Percentiles rank a stretch among this genome's conserved stretches.
Conservation (phyloP, 169 alveolate genomes). For the Eimeria zaria region DNA sequence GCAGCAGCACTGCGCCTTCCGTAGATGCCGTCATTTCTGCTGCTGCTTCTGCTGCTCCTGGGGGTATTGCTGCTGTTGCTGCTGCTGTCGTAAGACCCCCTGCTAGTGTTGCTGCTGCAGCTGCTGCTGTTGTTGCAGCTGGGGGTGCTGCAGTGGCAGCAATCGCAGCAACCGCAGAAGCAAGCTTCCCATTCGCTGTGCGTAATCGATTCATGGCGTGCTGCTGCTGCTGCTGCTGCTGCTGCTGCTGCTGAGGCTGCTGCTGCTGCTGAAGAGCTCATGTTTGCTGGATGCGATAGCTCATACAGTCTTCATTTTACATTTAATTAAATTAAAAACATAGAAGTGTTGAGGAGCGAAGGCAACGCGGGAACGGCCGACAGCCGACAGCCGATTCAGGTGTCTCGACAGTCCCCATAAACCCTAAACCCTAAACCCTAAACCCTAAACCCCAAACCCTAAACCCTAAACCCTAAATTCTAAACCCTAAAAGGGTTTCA, state of each 20-base stretch:
- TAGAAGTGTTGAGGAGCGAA: background rate
- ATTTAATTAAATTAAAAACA: too few species aligned
- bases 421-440: constrained; percentile 50
- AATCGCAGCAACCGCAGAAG: constrained; percentile 2
- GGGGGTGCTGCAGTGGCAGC: constrained; percentile 12
- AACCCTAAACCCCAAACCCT: constrained; percentile 41
- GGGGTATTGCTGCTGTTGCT: background rate
- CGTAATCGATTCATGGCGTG: background rate
- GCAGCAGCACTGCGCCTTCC: background rate
- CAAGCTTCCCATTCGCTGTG: background rate
- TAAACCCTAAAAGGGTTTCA: background rate
- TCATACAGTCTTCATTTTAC: background rate
- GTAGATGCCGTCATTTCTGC: background rate
- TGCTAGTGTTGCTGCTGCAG: constrained; percentile 11
- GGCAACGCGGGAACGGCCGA: background rate
- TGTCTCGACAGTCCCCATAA: constrained; percentile 14
- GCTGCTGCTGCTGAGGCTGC: constrained; percentile 38
- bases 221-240: constrained; percentile 22
- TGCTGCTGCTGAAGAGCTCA: constrained; percentile 3
- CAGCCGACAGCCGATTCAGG: background rate
- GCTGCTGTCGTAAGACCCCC: constrained; percentile 7
- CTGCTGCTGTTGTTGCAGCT: constrained; percentile 1
- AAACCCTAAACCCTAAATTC: constrained; percentile 4
- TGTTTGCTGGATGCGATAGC: background rate
- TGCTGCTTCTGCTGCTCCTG: constrained; percentile 1